A percentile compares a stretch with the other conserved stretches of the same genome.
Evolutionary conservation across 2,329 filamentous ascomycete species (phyloP).

Genomic region (Trichoderma cornu-damae): DNA sequence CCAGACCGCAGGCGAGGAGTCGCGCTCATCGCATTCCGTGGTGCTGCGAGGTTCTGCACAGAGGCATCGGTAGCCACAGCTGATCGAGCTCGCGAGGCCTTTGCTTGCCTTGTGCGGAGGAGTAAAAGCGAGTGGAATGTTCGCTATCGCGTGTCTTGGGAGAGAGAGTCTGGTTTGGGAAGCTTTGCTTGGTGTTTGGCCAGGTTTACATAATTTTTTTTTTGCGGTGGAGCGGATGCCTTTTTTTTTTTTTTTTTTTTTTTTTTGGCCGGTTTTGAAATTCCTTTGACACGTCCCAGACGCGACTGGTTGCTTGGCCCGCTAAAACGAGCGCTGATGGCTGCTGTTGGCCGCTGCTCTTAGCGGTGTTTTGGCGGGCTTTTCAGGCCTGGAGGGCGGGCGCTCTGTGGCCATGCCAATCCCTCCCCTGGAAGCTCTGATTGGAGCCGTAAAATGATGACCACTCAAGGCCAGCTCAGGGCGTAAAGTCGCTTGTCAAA

Average conservation of each 20-base stretch:
- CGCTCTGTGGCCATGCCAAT: neutral
- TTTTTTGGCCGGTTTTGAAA: conserved; percentile 22
- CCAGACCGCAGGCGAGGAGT: conserved; percentile 79
- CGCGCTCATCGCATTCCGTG: conserved; percentile 69
- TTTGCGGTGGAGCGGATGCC: conserved; percentile 14
- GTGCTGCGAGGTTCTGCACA: conserved; percentile 23
- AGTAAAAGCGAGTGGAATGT: conserved; percentile 3
- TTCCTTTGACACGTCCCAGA: conserved; percentile 38
- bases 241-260: conserved; percentile 16
- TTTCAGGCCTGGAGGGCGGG: neutral
- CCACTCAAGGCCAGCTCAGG: neutral
- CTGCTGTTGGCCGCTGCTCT: neutral
- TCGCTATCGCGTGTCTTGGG: conserved; percentile 13
- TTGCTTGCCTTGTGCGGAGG: neutral
- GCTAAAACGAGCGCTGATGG: conserved; percentile 1
- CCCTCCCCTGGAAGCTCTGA: neutral
- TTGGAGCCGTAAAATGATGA: neutral
- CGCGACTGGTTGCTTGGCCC: conserved; percentile 27
- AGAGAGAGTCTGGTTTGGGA: neutral
- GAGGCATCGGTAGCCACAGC: conserved; percentile 20
- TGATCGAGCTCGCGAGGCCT: neutral
- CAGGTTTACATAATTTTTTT: conserved; percentile 18
- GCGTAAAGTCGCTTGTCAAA: neutral
- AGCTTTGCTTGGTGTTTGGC: conserved; percentile 11
- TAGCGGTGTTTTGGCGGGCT: neutral